Conservation (phyloP, 2,329 filamentous ascomycete species). For the Clarireedia monteithiana region DNA sequence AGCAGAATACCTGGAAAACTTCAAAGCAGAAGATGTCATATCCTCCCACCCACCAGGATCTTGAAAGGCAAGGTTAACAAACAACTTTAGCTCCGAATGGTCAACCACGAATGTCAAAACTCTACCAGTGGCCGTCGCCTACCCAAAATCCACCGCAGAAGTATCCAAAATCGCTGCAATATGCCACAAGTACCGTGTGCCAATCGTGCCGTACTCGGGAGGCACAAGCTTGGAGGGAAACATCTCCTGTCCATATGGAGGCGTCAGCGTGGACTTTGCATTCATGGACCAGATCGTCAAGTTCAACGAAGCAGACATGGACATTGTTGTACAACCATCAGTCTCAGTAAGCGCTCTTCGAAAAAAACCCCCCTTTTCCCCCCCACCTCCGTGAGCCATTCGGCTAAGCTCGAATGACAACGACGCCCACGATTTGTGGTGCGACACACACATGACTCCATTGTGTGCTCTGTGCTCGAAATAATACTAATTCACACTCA, state of each 20-base stretch:
- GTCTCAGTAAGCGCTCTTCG: conserved; percentile 42
- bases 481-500: background rate
- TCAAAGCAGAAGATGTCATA: too few species aligned
- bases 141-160: conserved; percentile 52
- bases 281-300: conserved; percentile 77
- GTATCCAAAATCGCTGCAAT: conserved; percentile 55
- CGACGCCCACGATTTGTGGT: too few species aligned
- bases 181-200: conserved; percentile 72
- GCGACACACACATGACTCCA: background rate
- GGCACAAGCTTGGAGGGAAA: conserved; percentile 85
- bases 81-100: conserved; percentile 45
- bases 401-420: too few species aligned
- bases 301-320: conserved; percentile 82
- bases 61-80: background rate
- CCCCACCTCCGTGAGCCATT: too few species aligned
- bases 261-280: conserved; percentile 82
- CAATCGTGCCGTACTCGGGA: conserved; percentile 76
- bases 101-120: conserved; percentile 52
- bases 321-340: conserved; percentile 83
- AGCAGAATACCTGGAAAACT: background rate
- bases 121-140: conserved; percentile 56
- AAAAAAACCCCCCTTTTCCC: background rate
- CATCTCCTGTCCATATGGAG: conserved; percentile 79
- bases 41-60: too few species aligned
- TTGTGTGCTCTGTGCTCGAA: too few species aligned